phyloP scores from a whole-genome alignment of 495 filamentous ascomycete species.

The Evansstolkia leycettana region DNA sequence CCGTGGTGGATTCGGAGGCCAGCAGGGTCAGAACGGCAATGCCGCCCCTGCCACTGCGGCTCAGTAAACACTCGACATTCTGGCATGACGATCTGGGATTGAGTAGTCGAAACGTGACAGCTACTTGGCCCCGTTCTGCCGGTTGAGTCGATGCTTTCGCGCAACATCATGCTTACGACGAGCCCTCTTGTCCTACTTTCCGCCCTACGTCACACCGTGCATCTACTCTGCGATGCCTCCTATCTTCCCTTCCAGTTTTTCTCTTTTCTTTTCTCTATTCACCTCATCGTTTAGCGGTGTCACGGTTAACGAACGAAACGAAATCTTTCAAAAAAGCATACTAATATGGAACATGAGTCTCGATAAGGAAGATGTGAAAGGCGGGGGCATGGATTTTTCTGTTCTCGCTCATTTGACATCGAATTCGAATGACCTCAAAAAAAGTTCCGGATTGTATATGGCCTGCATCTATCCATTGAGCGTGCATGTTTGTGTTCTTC shows the following conservation, averaged over 20 bases:
- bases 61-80: not conserved
- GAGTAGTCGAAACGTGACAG: too few species aligned
- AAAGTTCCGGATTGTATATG: slow-evolving; percentile 23
- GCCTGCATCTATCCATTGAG: slow-evolving; percentile 25
- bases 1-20: slow-evolving; percentile 30
- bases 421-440: slow-evolving; percentile 5
- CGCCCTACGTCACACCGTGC: too few species aligned
- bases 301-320: slow-evolving; percentile 36
- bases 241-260: slow-evolving; percentile 2
- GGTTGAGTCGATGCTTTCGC: not conserved
- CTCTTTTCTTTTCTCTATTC: slow-evolving; percentile 5
- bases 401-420: slow-evolving; percentile 4
- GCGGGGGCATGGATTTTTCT: not conserved
- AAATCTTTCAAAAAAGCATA: slow-evolving; percentile 25
- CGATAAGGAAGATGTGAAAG: not conserved
- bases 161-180: not conserved
- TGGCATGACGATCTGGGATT: too few species aligned
- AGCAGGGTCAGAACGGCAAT: slow-evolving; percentile 7
- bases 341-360: slow-evolving; percentile 8
- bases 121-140: too few species aligned
- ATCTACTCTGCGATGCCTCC: slow-evolving; percentile 2
- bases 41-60: slow-evolving; percentile 14
- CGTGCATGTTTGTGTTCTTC: slow-evolving; percentile 26
- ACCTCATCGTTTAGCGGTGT: slow-evolving; percentile 15
- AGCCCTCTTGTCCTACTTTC: too few species aligned